Evolutionary conservation across 768 basidiomycete genomes (phyloP).

Genomic region (Naganishia kalamii): DNA sequence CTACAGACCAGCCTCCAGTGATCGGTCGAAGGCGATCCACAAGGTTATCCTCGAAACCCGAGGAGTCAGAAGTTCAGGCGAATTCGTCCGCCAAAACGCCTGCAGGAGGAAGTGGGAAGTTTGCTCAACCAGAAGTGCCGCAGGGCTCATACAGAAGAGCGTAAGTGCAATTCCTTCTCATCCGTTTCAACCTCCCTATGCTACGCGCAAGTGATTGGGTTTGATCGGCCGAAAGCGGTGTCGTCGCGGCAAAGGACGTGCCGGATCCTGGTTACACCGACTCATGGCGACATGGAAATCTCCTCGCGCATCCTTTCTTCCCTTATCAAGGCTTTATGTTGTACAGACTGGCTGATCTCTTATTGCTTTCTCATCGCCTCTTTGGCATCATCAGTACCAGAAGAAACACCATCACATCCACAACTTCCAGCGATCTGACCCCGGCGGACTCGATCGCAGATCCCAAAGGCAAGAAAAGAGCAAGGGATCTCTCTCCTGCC

Average conservation of each 20-base stretch:
- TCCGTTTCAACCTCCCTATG: too few species aligned
- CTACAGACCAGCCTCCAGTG: background rate
- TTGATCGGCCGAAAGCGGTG: too few species aligned
- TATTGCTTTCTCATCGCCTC: background rate
- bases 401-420: background rate
- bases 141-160: background rate
- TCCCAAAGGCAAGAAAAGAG: conserved; percentile 87
- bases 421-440: background rate
- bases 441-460: conserved; percentile 46
- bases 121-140: background rate
- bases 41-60: background rate
- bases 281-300: too few species aligned
- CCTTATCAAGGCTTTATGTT: too few species aligned
- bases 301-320: too few species aligned
- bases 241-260: too few species aligned
- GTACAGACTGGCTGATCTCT: background rate
- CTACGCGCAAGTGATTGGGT: too few species aligned
- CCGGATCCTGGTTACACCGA: too few species aligned
- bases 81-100: background rate
- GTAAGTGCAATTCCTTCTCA: too few species aligned
- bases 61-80: background rate
- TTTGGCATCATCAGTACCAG: background rate
- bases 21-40: background rate
- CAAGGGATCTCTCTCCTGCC: conserved; percentile 62
- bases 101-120: background rate